Evolutionary conservation across 2,329 filamentous ascomycete species (phyloP), one percentile per base, ranked within the genome.

Genomic region (Orbilia javanica): DNA sequence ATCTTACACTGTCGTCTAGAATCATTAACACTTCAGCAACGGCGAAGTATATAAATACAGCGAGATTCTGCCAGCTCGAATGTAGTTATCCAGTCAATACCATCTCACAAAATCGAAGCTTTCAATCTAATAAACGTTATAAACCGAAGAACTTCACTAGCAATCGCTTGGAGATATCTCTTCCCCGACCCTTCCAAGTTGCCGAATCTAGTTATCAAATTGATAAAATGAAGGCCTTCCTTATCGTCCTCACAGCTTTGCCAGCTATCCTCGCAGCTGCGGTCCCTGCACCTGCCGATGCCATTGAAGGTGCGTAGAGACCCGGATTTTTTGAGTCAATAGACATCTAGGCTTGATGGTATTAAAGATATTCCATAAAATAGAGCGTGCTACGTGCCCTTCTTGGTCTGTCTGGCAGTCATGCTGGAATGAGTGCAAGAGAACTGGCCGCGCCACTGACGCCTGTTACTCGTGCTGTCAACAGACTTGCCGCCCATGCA

Each of bases 391-490:
- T 46, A 60, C 55, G 1, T 71, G 68, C 10, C 68, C 68, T 22
- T 71, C 68, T 11, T 57, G 44, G 29, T 64, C 55, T n/a, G 68
- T 71, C 46, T 64, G 60, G 29, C 44, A 44, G 10, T 71, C 68
- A 8, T 71, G 68, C 39, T 71, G 39, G 27, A 62, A 62, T 22
- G 68, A 71, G 39, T 71, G 68, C 46, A 71, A 71, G 68, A 71
- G 36, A 20, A 64, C 48, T 5, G 66, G 66, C 18, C 50, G 31
- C 34, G 25, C 44, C 15, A 73, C 60, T 15, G 60, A 73, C 20
- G 50, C 46, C 7, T 73, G 69, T 27, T 65, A 73, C 34, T 57
- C 52, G 20, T 73, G 69, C 60, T 73, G 69, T 27, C 63, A 73
- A 25, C 29, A 57, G 22, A 73, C 69, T 27, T 73, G 69, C 69